A percentile compares a stretch with the other conserved stretches of the same genome.
Conservation (phyloP, 2,329 filamentous ascomycete species). For the Cladophialophora psammophila region DNA sequence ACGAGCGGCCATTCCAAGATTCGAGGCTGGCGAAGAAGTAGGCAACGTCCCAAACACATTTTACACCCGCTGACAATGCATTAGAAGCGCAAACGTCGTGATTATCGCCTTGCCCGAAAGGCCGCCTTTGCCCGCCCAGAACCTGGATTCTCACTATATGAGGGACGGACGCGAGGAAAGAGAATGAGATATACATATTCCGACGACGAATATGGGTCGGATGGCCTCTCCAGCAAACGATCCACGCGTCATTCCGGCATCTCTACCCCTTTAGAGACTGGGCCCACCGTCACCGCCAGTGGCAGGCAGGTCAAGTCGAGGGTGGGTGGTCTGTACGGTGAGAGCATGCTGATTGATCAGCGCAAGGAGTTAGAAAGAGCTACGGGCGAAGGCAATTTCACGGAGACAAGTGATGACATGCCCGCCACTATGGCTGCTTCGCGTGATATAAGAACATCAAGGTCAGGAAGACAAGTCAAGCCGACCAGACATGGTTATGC, state of each 20-base stretch:
- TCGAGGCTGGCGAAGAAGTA: slow-evolving; percentile 92
- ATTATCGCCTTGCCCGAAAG: slow-evolving; percentile 86
- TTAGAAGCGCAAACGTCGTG: slow-evolving; percentile 88
- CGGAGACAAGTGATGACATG: slow-evolving; percentile 56
- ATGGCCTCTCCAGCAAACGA: slow-evolving; percentile 68
- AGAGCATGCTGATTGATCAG: slow-evolving; percentile 64
- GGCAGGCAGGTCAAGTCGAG: slow-evolving; percentile 76
- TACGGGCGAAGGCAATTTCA: slow-evolving; percentile 54
- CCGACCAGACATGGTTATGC: slow-evolving; percentile 40
- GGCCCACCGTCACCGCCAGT: slow-evolving; percentile 77
- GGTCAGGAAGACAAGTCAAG: slow-evolving; percentile 33
- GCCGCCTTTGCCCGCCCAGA: slow-evolving; percentile 88
- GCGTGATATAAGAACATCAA: slow-evolving; percentile 45
- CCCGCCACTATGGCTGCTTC: slow-evolving; percentile 49
- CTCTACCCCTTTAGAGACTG: slow-evolving; percentile 74
- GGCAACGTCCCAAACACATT: slow-evolving; percentile 42
- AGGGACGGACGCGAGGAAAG: slow-evolving; percentile 94
- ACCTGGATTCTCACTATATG: slow-evolving; percentile 89
- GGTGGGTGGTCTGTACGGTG: slow-evolving; percentile 63
- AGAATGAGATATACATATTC: slow-evolving; percentile 96
- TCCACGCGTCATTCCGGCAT: slow-evolving; percentile 73
- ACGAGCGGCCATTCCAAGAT: slow-evolving; percentile 78
- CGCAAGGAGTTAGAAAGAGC: slow-evolving; percentile 46
- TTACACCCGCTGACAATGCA: slow-evolving; percentile 37
- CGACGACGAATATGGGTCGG: slow-evolving; percentile 73